These are phyloP conservation scores for Moricandia arvensis DNA, from an alignment of 345 rosid species.

Conservation along the genomic window DNA sequence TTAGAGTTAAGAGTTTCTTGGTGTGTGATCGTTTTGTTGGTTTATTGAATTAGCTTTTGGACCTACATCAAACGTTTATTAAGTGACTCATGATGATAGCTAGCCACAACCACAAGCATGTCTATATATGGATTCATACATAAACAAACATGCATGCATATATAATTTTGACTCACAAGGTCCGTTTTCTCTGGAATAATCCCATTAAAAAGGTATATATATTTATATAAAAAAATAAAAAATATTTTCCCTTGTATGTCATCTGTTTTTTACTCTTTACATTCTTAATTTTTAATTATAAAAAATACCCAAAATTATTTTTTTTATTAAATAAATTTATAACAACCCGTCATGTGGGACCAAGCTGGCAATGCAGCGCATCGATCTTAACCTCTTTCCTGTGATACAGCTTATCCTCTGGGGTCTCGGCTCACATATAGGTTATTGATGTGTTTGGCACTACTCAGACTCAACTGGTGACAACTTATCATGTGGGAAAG, in stretches of 20 bases:
- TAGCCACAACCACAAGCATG: conserved; percentile 11
- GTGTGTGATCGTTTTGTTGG: conserved; percentile 42
- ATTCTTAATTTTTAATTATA: background rate
- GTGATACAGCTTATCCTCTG: too few relatives aligned
- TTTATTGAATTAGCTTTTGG: conserved; percentile 32
- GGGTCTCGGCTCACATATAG: too few relatives aligned
- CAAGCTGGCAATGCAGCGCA: too few relatives aligned
- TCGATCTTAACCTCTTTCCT: too few relatives aligned
- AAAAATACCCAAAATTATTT: background rate
- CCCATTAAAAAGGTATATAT: background rate
- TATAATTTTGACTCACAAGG: background rate
- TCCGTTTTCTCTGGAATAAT: background rate
- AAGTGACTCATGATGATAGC: background rate
- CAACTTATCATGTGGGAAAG: too few relatives aligned
- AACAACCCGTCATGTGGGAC: too few relatives aligned
- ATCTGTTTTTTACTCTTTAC: background rate
- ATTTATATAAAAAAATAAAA: too few relatives aligned
- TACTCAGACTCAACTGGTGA: too few relatives aligned
- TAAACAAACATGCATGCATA: conserved; percentile 1
- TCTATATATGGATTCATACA: background rate
- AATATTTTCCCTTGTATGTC: background rate
- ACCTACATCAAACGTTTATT: conserved; percentile 29
- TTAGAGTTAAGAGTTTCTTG: conserved; percentile 28
- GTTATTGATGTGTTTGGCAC: too few relatives aligned
- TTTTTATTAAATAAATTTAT: too few relatives aligned